Evolutionary conservation across 306 rosid genomes (phyloP).

Genomic region (Medicago truncatula): MtrunA17r5.0-ANR NC_053046.1:41331501-41332000

Average conservation of each 20-base stretch:
- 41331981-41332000: no score
- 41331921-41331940: not conserved
- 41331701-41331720: constrained; percentile 68
- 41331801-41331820: not conserved
- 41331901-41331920: not conserved
- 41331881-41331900: not conserved
- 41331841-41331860: constrained; percentile 35
- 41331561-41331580: constrained; percentile 6
- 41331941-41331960: no score
- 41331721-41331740: constrained; percentile 57
- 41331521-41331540: not conserved
- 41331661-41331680: constrained; percentile 60
- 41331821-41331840: constrained; percentile 38
- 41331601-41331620: not conserved
- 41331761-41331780: constrained; percentile 31
- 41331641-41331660: constrained; percentile 57
- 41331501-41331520: not conserved
- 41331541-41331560: not conserved
- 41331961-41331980: no score
- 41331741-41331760: constrained; percentile 1
- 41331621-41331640: constrained; percentile 56
- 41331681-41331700: constrained; percentile 66
- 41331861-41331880: constrained; percentile 51
- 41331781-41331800: constrained; percentile 28
- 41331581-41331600: constrained; percentile 23